Percentiles rank a stretch among this genome's conserved stretches.
Evolutionary conservation across 2,329 filamentous ascomycete genomes (phyloP).

Genomic region (Diplodia scrobiculata): DNA sequence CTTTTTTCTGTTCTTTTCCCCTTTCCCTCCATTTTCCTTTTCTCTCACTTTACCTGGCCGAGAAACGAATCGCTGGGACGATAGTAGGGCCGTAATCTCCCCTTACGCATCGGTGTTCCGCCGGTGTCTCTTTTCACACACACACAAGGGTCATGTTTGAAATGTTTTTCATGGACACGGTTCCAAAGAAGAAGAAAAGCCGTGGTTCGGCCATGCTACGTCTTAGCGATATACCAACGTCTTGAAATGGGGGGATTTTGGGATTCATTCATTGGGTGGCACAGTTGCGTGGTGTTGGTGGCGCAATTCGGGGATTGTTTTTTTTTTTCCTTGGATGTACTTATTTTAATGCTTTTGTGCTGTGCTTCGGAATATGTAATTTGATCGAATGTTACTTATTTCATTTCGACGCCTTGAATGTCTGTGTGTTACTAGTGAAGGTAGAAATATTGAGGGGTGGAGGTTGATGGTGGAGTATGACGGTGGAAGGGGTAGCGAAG

Average conservation of each 20-base stretch:
- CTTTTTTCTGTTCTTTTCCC: not conserved
- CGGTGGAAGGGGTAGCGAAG: no score
- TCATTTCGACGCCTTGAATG: not conserved
- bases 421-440: not conserved
- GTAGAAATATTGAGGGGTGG: no score
- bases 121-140: not conserved
- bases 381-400: not conserved
- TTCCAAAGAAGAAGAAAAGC: not conserved
- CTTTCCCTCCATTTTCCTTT: no score
- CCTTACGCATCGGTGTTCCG: not conserved
- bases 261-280: not conserved
- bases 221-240: conserved; percentile 18
- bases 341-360: not conserved
- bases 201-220: conserved; percentile 10
- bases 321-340: not conserved
- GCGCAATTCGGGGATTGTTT: not conserved
- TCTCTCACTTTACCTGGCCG: no score
- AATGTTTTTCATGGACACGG: not conserved
- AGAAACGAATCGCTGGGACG: no score
- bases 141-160: not conserved
- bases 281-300: not conserved
- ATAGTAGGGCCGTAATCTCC: not conserved
- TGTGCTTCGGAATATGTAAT: not conserved
- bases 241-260: not conserved
- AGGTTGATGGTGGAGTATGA: no score